Evolutionary conservation across 2,329 filamentous ascomycete species (phyloP).

Genomic region (Exophiala sp.): DNA sequence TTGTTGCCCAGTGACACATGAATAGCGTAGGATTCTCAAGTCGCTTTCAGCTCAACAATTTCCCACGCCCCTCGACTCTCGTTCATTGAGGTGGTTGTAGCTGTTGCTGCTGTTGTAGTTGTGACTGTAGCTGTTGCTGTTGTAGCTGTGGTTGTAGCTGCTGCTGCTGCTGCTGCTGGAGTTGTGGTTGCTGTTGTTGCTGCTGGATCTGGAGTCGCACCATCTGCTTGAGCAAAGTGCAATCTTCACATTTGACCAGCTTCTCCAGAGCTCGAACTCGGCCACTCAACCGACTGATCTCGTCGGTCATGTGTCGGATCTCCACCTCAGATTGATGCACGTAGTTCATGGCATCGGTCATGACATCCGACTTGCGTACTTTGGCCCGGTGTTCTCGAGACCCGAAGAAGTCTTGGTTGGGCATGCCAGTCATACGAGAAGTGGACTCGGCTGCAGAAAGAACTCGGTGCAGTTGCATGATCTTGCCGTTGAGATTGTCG

Average conservation of each 20-base stretch:
- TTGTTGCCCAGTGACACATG: too few species aligned
- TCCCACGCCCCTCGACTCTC: background rate
- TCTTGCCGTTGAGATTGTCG: constrained; percentile 29
- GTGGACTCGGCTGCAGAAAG: constrained; percentile 15
- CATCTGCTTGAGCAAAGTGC: constrained; percentile 22
- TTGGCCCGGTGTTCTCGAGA: constrained; percentile 19
- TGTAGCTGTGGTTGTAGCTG: constrained; percentile 10
- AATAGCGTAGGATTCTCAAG: too few species aligned
- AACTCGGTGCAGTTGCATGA: constrained; percentile 26
- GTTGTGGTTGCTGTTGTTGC: constrained; percentile 4
- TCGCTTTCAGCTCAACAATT: background rate
- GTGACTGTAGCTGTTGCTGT: background rate
- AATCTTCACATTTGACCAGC: constrained; percentile 23
- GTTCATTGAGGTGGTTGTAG: background rate
- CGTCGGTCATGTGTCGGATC: constrained; percentile 25
- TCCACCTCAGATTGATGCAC: constrained; percentile 24
- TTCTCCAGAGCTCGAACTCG: constrained; percentile 22
- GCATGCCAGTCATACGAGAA: constrained; percentile 7
- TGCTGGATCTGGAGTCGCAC: constrained; percentile 16
- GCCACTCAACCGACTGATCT: constrained; percentile 23
- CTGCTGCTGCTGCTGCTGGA: background rate
- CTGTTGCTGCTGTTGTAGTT: background rate
- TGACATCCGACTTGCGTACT: constrained; percentile 26
- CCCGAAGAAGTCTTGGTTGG: constrained; percentile 12
- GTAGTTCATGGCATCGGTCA: constrained; percentile 27